phyloP scores from a whole-genome alignment of 2,329 filamentous ascomycete genomes.

The Tolypocladium endophyticum region DNA sequence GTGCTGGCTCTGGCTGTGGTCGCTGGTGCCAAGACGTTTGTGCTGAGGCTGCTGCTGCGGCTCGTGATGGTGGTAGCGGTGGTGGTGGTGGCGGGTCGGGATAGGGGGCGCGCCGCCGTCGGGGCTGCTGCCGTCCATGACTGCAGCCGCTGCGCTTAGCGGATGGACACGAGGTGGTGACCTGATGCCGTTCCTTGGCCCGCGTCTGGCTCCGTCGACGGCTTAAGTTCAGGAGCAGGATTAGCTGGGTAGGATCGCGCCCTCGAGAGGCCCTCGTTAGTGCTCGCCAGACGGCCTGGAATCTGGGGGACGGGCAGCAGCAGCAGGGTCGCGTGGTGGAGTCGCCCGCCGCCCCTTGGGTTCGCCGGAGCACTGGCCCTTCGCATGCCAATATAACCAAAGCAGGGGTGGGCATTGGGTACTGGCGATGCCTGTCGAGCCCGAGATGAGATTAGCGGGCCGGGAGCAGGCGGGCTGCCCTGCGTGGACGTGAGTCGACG shows the following conservation, averaged over 20 bases:
- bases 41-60: background rate
- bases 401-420: background rate
- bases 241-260: background rate
- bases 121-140: background rate
- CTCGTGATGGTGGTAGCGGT: background rate
- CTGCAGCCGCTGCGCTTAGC: background rate
- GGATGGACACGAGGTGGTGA: background rate
- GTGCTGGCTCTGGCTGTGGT: background rate
- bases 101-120: conserved; percentile 19
- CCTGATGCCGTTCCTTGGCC: background rate
- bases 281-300: background rate
- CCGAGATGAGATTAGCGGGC: background rate
- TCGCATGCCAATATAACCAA: no score
- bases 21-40: background rate
- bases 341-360: background rate
- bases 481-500: background rate
- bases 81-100: conserved; percentile 11
- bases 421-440: background rate
- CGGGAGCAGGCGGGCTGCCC: background rate
- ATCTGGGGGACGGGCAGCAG: background rate
- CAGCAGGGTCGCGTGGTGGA: background rate
- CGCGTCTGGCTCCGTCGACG: background rate
- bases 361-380: no score
- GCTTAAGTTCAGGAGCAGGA: background rate
- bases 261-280: background rate